phyloP scores from a whole-genome alignment of 768 basidiomycete species.

The Amanita muscaria region DNA sequence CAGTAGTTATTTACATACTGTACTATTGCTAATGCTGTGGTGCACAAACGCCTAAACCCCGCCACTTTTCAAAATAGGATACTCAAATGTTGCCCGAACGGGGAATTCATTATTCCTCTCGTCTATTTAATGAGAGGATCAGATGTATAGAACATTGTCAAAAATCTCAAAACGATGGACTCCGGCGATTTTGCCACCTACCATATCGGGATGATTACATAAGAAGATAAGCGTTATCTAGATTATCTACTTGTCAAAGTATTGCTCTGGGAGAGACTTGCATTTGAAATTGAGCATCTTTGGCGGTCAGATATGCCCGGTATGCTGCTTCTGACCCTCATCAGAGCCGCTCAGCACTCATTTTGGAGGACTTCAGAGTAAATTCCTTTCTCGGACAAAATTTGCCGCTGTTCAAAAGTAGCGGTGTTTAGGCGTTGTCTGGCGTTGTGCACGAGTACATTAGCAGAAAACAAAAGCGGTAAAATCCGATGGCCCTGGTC shows the following conservation, averaged over 20 bases:
- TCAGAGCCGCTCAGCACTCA: too few relatives aligned
- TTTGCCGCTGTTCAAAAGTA: background rate
- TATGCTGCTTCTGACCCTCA: conserved; percentile 26
- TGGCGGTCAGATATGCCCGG: conserved; percentile 15
- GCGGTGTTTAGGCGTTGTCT: conserved; percentile 9
- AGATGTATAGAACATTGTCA: conserved; percentile 13
- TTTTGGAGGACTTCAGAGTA: too few relatives aligned
- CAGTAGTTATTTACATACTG: too few relatives aligned
- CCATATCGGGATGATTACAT: conserved; percentile 8
- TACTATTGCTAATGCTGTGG: too few relatives aligned
- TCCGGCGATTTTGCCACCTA: conserved; percentile 8
- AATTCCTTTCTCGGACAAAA: too few relatives aligned
- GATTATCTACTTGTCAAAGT: conserved; percentile 9
- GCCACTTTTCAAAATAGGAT: conserved; percentile 7
- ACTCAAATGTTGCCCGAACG: background rate
- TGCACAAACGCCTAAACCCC: conserved; percentile 10
- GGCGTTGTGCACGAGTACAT: too few relatives aligned
- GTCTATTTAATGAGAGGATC: conserved; percentile 11
- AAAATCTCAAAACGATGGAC: conserved; percentile 14
- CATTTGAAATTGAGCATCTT: conserved; percentile 23
- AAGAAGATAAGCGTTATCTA: conserved; percentile 5
- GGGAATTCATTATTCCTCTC: conserved; percentile 9
- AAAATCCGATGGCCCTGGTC: too few relatives aligned
- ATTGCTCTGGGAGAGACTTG: conserved; percentile 14
- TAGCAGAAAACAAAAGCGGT: too few relatives aligned